Conservation (phyloP, 2,329 filamentous ascomycete genomes). For the Clonostachys byssicola region DNA sequence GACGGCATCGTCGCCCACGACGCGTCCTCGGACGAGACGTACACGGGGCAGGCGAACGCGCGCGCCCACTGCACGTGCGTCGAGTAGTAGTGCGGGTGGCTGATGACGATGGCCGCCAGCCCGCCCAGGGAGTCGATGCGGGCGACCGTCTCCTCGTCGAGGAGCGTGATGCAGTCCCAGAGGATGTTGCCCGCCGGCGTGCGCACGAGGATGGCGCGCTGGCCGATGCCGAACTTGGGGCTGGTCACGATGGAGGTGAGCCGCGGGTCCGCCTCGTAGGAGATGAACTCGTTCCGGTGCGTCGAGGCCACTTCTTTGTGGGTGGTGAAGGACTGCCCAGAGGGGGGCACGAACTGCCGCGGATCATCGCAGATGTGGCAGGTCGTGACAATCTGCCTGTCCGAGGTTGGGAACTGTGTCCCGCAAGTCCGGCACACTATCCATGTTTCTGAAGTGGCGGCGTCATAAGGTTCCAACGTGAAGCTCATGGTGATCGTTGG, state of each 20-base stretch:
- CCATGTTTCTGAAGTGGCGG: conserved; percentile 8
- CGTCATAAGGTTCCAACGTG: conserved; percentile 11
- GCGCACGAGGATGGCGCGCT: conserved; percentile 65
- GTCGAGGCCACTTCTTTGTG: conserved; percentile 36
- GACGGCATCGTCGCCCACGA: conserved; percentile 54
- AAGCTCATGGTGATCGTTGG: conserved; percentile 3
- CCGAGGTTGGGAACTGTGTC: conserved; percentile 52
- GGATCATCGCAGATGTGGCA: conserved; percentile 74
- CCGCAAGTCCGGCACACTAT: conserved; percentile 67
- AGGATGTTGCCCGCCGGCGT: conserved; percentile 67
- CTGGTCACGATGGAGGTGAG: conserved; percentile 42
- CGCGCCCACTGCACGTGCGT: conserved; percentile 72
- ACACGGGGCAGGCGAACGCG: conserved; percentile 67
- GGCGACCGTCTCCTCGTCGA: conserved; percentile 60
- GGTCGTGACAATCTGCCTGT: conserved; percentile 39
- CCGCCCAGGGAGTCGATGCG: conserved; percentile 59
- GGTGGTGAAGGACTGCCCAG: conserved; percentile 59
- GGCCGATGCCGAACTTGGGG: conserved; percentile 68
- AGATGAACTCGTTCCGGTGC: conserved; percentile 50
- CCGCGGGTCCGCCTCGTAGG: conserved; percentile 35
- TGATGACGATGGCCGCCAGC: conserved; percentile 68
- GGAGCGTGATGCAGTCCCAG: conserved; percentile 72
- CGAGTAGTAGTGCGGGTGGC: conserved; percentile 79
- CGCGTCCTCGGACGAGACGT: conserved; percentile 60
- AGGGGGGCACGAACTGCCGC: conserved; percentile 61